Base-by-base conservation (phyloP, 495 filamentous ascomycete genomes). In the Durotheca rogersii region DNA sequence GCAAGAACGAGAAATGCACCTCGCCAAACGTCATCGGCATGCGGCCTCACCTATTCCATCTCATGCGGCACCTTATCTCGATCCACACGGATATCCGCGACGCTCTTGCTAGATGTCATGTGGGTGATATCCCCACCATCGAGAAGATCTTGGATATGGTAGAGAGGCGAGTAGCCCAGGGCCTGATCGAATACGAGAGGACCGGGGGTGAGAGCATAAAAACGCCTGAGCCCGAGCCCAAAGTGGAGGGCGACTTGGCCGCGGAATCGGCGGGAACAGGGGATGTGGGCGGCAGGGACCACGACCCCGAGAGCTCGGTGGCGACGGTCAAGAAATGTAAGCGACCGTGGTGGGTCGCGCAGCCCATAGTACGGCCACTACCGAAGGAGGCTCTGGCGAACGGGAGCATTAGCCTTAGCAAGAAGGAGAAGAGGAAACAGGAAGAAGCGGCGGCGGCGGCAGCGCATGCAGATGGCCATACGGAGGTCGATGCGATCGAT, bases 31-130 rank as follows among this genome's bases (percentile, higher is more conserved):
- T 94, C 17, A 73, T 79, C n/a, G 82, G 82, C 21, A 87, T 99
- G 74, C 92, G 96, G 64, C 79, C 87, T 2, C 93, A 99, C 68
- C 78, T 96, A 27, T 99, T 99, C 74, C 86, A 95, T 63, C 77
- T 99, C 17, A 82, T 96, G 6, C 82, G 92, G 3, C 78, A 90
- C 2, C 80, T 97, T 37, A 80, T 97, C 30, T 70, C 82, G 0
- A 76, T 70, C 25, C 87, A 96, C 64, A 86, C 84, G 19, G 76
- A 90, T 57, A 82, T 99, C 34, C 82, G 94, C 3, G 86, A 95
- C 66, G 77, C 83, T 1, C 79, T 99, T 4, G 92, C 88, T 3
- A 72, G 68, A 27, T 79, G 79, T 7, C 67, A 75, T 9, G 73
- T 79, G 0, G 84, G 85, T 29, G 84, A 95, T 42, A 83, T 84